Percentiles rank a stretch among this genome's conserved stretches.
These are phyloP conservation scores for Venturiaceae sp. DNA, from an alignment of 2,329 filamentous ascomycete genomes.

Conservation along the genomic window DNA sequence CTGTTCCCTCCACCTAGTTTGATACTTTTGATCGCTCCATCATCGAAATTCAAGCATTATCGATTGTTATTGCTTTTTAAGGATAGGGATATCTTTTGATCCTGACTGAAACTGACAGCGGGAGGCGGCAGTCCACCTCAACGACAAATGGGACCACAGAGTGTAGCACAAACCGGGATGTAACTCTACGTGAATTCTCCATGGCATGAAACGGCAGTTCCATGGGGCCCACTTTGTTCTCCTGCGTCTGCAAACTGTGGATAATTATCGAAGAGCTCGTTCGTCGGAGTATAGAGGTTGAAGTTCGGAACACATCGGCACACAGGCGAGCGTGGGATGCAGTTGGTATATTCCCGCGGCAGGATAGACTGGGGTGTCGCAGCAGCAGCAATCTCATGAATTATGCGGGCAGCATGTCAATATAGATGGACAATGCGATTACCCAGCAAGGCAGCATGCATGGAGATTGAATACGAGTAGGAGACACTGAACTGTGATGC, in stretches of 20 bases:
- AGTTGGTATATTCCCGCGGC: too few relatives aligned
- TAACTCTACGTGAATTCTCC: neutral
- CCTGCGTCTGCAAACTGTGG: neutral
- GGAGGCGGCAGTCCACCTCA: neutral
- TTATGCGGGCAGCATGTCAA: too few relatives aligned
- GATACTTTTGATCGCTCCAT: neutral
- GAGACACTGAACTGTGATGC: too few relatives aligned
- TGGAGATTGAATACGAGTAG: too few relatives aligned
- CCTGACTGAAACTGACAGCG: slow-evolving; percentile 2
- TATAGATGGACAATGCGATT: neutral
- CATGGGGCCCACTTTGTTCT: neutral
- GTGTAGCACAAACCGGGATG: neutral
- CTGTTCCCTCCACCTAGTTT: neutral
- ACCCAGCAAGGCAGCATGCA: neutral
- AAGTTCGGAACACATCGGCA: neutral
- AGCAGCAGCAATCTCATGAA: too few relatives aligned
- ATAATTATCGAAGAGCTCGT: neutral
- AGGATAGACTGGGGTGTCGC: too few relatives aligned
- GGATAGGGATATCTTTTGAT: neutral
- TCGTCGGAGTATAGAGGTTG: neutral
- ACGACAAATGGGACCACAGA: neutral
- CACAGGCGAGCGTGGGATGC: neutral
- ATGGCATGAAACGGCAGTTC: neutral
- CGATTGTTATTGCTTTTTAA: neutral
- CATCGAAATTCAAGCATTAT: neutral